Conservation (phyloP, 2,329 filamentous ascomycete genomes). For the Diaporthe citri region DNA sequence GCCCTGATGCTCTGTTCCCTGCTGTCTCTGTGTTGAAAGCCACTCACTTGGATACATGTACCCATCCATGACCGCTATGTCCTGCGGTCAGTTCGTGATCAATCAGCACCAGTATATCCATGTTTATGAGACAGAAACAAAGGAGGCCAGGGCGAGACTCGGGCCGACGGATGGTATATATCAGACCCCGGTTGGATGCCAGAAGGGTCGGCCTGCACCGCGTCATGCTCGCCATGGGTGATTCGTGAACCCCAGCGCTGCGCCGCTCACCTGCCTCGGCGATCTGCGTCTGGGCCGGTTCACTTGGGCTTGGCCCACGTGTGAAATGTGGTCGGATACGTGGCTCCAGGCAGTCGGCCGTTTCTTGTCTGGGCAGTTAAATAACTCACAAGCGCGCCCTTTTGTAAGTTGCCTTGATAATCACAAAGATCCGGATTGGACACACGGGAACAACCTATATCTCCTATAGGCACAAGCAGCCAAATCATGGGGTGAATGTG, state of each 20-base stretch:
- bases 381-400: neutral
- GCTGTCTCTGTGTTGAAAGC: neutral
- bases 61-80: neutral
- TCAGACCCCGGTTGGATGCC: neutral
- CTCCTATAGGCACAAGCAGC: too few species aligned
- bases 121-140: neutral
- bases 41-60: constrained; percentile 16
- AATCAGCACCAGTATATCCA: neutral
- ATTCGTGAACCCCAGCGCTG: constrained; percentile 1
- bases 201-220: neutral
- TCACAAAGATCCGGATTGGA: neutral
- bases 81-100: neutral
- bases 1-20: neutral
- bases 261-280: constrained; percentile 9
- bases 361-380: neutral
- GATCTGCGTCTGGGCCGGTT: constrained; percentile 15
- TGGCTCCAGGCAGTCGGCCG: neutral
- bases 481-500: too few species aligned
- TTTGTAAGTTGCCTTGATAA: neutral
- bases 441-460: neutral
- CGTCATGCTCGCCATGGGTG: neutral
- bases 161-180: neutral
- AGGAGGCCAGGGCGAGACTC: neutral
- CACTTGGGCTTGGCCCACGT: constrained; percentile 6
- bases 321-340: neutral